Conservation (phyloP, 176 grass and related monocot species). For the Raddia distichophylla region DNA sequence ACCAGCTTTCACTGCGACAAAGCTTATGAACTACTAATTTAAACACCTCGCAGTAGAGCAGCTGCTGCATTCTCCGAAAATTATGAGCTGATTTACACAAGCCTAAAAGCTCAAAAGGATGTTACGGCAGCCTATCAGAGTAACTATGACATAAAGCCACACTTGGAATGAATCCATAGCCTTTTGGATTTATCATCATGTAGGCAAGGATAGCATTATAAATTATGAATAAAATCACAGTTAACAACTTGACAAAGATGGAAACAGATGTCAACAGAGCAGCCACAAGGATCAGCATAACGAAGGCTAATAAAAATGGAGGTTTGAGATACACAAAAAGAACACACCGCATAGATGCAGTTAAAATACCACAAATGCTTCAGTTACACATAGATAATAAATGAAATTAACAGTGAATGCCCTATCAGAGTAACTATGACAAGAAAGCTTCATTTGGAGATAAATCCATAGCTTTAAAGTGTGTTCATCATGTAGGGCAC, state of each 20-base stretch:
- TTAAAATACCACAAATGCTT: background rate
- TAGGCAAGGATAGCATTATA: slow-evolving; percentile 22
- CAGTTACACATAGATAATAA: background rate
- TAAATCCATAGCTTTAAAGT: slow-evolving; percentile 51
- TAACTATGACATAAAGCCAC: slow-evolving; percentile 88
- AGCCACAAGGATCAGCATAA: background rate
- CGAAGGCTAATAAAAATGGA: background rate
- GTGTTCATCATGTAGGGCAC: slow-evolving; percentile 49
- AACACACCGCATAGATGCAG: background rate
- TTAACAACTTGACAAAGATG: background rate
- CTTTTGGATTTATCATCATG: slow-evolving; percentile 50
- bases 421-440: slow-evolving; percentile 68
- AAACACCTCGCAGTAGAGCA: background rate
- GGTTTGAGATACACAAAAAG: background rate
- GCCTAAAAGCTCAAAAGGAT: background rate
- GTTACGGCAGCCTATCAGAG: slow-evolving; percentile 48
- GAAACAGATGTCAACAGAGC: background rate
- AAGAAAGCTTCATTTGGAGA: slow-evolving; percentile 54
- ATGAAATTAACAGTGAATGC: background rate
- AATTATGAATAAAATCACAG: background rate
- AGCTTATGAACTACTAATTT: no score
- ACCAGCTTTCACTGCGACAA: background rate
- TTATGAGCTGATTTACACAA: background rate
- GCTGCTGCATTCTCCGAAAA: background rate
- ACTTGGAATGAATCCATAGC: slow-evolving; percentile 73